Percentiles rank a stretch among this genome's conserved stretches.
Evolutionary conservation across 139 green algal species (phyloP).

Genomic region (Chlorella sp.): DNA sequence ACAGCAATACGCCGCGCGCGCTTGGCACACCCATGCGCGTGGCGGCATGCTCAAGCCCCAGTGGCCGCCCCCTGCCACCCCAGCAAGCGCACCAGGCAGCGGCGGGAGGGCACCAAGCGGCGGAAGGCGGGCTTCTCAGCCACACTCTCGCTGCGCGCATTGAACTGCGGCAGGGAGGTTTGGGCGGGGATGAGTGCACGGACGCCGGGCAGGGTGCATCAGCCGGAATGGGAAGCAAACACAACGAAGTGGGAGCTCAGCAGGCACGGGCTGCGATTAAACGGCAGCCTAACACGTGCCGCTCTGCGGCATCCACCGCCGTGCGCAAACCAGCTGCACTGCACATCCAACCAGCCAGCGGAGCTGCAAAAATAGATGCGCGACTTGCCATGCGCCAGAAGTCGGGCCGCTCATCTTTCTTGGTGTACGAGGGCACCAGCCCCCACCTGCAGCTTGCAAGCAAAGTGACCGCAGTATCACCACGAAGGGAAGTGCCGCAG

Average conservation of each 20-base stretch:
- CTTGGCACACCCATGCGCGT: too few relatives aligned
- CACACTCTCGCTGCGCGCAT: conserved; percentile 67
- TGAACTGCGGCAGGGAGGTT: conserved; percentile 56
- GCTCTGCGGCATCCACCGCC: background rate
- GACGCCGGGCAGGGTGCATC: background rate
- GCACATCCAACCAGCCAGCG: too few relatives aligned
- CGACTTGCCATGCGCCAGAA: conserved; percentile 64
- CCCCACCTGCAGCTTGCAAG: conserved; percentile 68
- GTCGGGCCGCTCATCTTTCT: conserved; percentile 59
- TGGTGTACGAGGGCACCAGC: conserved; percentile 80
- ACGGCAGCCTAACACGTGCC: background rate
- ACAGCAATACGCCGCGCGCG: too few relatives aligned
- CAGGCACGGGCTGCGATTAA: background rate
- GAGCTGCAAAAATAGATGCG: too few relatives aligned
- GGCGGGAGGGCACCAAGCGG: conserved; percentile 54
- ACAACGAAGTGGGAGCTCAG: background rate
- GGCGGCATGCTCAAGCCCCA: too few relatives aligned
- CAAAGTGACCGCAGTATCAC: too few relatives aligned
- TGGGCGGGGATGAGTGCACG: too few relatives aligned
- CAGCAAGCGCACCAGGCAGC: conserved; percentile 63
- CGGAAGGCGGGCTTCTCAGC: conserved; percentile 72
- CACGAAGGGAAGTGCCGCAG: background rate
- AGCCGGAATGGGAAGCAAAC: background rate
- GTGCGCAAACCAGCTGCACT: too few relatives aligned
- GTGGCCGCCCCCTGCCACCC: too few relatives aligned